phyloP scores from a whole-genome alignment of 78 protist genomes.

The Pigoraptor vietnamica region DNA sequence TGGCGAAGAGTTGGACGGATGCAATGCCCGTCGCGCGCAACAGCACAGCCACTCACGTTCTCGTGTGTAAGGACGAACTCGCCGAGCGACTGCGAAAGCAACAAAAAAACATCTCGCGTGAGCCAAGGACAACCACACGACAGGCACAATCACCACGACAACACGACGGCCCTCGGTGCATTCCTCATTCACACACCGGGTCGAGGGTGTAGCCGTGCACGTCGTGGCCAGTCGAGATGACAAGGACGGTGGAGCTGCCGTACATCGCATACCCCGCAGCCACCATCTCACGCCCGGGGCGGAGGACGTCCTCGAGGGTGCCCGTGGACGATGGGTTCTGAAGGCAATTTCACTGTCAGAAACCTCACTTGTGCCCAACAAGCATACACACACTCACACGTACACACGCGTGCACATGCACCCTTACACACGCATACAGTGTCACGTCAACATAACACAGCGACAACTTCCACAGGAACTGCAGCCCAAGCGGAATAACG shows the following conservation, averaged over 20 bases:
- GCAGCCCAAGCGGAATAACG: too few species aligned
- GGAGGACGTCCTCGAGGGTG: conserved; percentile 15
- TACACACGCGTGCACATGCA: too few species aligned
- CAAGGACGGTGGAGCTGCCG: conserved; percentile 54
- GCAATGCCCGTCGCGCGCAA: too few species aligned
- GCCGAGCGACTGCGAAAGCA: conserved; percentile 33
- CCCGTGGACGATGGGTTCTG: background rate
- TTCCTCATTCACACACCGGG: background rate
- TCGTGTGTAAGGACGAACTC: conserved; percentile 77
- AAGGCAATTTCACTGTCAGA: too few species aligned
- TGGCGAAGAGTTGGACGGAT: too few species aligned
- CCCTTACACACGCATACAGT: too few species aligned
- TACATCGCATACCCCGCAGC: conserved; percentile 68
- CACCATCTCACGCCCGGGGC: conserved; percentile 43
- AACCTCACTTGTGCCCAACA: too few species aligned
- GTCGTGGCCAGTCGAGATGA: conserved; percentile 43
- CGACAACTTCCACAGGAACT: too few species aligned
- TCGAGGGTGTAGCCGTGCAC: conserved; percentile 47
- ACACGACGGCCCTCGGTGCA: background rate
- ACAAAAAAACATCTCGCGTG: too few species aligned
- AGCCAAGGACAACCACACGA: too few species aligned
- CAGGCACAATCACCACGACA: background rate
- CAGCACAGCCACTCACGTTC: conserved; percentile 15
- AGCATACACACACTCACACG: too few species aligned
- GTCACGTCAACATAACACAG: too few species aligned